phyloP scores from a whole-genome alignment of 768 basidiomycete species.

The Xerocomus spinulosus region DNA sequence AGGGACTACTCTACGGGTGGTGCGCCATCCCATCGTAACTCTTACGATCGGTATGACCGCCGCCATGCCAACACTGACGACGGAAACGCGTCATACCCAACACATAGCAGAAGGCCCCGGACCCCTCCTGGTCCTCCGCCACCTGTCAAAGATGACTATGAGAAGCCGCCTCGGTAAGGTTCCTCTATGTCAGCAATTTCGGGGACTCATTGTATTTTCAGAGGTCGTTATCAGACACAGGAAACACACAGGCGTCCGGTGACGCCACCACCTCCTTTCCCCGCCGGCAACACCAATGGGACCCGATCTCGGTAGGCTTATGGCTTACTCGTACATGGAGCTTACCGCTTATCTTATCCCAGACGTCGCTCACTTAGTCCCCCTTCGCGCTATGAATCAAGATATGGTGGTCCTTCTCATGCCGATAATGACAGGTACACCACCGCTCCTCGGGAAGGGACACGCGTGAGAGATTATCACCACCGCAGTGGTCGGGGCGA shows the following conservation, averaged over 20 bases:
- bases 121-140: conserved; percentile 55
- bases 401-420: conserved; percentile 46
- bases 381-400: conserved; percentile 46
- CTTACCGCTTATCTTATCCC: too few species aligned
- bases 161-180: conserved; percentile 55
- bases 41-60: conserved; percentile 61
- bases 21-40: conserved; percentile 37
- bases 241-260: conserved; percentile 46
- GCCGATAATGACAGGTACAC: conserved; percentile 48
- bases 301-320: conserved; percentile 37
- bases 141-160: conserved; percentile 53
- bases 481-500: conserved; percentile 34
- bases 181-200: not conserved
- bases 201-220: not conserved
- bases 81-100: conserved; percentile 39
- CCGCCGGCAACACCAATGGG: conserved; percentile 40
- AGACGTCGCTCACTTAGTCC: conserved; percentile 75
- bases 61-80: conserved; percentile 42
- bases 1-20: conserved; percentile 46
- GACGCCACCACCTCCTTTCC: conserved; percentile 51
- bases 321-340: not conserved
- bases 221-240: conserved; percentile 15
- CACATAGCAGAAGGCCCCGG: conserved; percentile 44
- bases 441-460: conserved; percentile 31
- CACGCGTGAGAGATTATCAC: conserved; percentile 38